Evolutionary conservation across 2,329 filamentous ascomycete genomes (phyloP).

Genomic region (Aureobasidium mangrovei): DNA sequence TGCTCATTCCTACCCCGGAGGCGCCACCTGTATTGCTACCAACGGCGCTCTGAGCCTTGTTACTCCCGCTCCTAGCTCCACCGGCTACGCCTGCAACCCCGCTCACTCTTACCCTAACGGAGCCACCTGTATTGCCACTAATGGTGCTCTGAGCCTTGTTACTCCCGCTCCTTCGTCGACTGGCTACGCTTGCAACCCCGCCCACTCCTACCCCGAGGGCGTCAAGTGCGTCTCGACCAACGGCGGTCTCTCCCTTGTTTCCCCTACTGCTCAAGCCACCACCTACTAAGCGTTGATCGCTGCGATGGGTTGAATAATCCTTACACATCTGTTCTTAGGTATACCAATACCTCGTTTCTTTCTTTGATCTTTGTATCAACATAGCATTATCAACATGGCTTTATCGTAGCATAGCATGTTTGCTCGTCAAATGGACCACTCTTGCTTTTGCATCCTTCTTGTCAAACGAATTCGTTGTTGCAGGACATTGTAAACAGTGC

Average conservation of each 20-base stretch:
- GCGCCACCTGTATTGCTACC: background rate
- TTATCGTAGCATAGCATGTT: too few species aligned
- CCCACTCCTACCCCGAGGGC: background rate
- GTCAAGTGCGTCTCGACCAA: slow-evolving; percentile 1
- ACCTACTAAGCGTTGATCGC: background rate
- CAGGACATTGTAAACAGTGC: too few species aligned
- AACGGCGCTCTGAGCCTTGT: background rate
- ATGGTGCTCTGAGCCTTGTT: too few species aligned
- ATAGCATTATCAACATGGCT: too few species aligned
- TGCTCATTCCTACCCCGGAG: background rate
- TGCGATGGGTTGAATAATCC: too few species aligned
- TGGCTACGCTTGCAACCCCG: slow-evolving; percentile 1
- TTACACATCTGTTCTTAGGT: too few species aligned
- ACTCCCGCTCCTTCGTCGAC: background rate
- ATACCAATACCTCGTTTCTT: too few species aligned
- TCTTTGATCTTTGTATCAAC: too few species aligned
- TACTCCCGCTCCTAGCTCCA: background rate
- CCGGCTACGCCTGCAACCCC: slow-evolving; percentile 17
- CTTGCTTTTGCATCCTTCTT: too few species aligned
- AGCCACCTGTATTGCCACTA: slow-evolving; percentile 14
- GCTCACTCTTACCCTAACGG: slow-evolving; percentile 15
- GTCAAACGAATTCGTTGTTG: too few species aligned
- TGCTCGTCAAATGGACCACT: too few species aligned
- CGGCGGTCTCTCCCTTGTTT: slow-evolving; percentile 2
- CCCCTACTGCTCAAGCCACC: background rate